These are phyloP conservation scores for Anthoceros angustus DNA, from an alignment of 225 moss, liverwort and hornwort genomes.

Conservation along the genomic window DNA sequence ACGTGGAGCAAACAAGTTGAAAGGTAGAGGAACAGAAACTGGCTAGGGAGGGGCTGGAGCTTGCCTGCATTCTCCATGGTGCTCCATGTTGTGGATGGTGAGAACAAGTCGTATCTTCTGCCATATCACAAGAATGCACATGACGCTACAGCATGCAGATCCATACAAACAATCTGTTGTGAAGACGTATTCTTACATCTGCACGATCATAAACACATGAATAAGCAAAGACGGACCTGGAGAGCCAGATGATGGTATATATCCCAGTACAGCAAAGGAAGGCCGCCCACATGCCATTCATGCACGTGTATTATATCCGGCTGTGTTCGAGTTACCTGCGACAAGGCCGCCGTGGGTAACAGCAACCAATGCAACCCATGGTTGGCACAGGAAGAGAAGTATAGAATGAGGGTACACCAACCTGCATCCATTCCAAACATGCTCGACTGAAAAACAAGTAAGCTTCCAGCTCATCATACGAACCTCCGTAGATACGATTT, in stretches of 20 bases:
- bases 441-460: conserved; percentile 33
- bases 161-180: no score
- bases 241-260: conserved; percentile 32
- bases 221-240: conserved; percentile 11
- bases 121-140: neutral
- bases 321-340: conserved; percentile 22
- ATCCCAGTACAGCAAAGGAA: conserved; percentile 39
- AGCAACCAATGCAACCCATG: neutral
- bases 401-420: neutral
- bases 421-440: conserved; percentile 34
- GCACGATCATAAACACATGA: no score
- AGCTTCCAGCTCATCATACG: conserved; percentile 32
- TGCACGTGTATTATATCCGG: conserved; percentile 35
- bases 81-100: conserved; percentile 41
- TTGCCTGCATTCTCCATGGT: conserved; percentile 34
- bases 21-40: neutral
- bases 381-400: neutral
- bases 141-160: neutral
- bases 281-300: conserved; percentile 28
- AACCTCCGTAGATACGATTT: conserved; percentile 24
- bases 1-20: neutral
- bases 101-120: conserved; percentile 31
- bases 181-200: no score
- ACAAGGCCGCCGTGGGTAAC: neutral
- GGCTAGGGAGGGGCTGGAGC: neutral